Percentiles rank a stretch among this genome's conserved stretches.
Conservation (phyloP, 148 eudicot genomes). For the Drosera capensis region DNA sequence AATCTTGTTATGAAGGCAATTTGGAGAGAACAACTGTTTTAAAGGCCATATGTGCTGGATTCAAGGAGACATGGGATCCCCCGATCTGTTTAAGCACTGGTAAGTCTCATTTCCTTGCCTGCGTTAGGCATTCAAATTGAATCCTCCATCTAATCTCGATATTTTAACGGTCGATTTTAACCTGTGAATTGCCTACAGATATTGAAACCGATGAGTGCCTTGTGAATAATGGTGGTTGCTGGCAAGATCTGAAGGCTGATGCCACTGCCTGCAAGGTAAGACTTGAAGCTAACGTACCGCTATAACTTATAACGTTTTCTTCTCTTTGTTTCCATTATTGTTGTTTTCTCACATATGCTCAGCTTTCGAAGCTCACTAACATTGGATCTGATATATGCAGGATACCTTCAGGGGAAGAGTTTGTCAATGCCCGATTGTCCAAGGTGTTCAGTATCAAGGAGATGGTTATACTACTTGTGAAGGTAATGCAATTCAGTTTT, state of each 20-base stretch:
- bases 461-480: constrained; percentile 76
- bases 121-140: background rate
- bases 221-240: constrained; percentile 83
- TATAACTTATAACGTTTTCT: background rate
- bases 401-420: constrained; percentile 90
- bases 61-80: constrained; percentile 79
- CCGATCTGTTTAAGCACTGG: constrained; percentile 70
- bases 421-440: constrained; percentile 71
- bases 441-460: constrained; percentile 75
- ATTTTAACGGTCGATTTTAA: too few relatives aligned
- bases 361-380: background rate
- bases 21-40: constrained; percentile 74
- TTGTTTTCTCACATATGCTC: background rate
- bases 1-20: constrained; percentile 38
- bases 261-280: constrained; percentile 80
- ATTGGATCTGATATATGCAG: constrained; percentile 13
- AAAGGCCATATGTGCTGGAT: constrained; percentile 85
- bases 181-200: constrained; percentile 24
- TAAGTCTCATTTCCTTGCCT: constrained; percentile 3
- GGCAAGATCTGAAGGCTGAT: constrained; percentile 42
- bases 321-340: background rate
- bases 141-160: too few relatives aligned
- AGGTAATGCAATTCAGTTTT: constrained; percentile 34
- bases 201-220: constrained; percentile 89
- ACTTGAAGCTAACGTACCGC: too few relatives aligned